Conservation (phyloP, 2,329 filamentous ascomycete genomes). For the Alternaria brassicae region DNA sequence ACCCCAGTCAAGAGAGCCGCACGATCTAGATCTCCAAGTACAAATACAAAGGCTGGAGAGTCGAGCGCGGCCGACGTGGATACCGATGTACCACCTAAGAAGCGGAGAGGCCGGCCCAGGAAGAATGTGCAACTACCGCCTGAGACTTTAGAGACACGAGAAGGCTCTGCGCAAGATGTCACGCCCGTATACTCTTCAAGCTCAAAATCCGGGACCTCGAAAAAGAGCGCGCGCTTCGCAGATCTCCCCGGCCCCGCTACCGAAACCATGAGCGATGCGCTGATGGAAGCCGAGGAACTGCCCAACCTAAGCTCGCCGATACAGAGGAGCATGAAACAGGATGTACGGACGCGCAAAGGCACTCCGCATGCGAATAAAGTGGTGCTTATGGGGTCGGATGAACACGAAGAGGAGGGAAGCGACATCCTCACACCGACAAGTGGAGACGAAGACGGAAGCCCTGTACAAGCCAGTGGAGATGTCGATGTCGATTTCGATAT, state of each 20-base stretch:
- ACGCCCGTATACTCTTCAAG: conserved; percentile 13
- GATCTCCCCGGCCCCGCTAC: conserved; percentile 6
- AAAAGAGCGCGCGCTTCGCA: conserved; percentile 20
- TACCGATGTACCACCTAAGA: conserved; percentile 39
- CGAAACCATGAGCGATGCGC: conserved; percentile 19
- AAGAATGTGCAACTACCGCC: conserved; percentile 36
- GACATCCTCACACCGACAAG: conserved; percentile 35
- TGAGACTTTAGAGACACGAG: conserved; percentile 14
- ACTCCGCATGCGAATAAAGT: conserved; percentile 38
- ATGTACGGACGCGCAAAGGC: conserved; percentile 33
- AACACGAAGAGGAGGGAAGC: conserved; percentile 31
- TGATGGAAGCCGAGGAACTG: conserved; percentile 13
- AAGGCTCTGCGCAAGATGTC: not conserved
- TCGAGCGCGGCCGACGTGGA: conserved; percentile 34
- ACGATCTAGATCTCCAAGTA: conserved; percentile 31
- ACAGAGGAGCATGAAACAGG: conserved; percentile 22
- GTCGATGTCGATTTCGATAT: not conserved
- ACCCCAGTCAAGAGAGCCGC: conserved; percentile 44
- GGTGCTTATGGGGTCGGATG: conserved; percentile 26
- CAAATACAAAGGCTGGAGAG: conserved; percentile 25
- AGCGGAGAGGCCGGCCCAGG: conserved; percentile 42
- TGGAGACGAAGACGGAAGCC: conserved; percentile 30
- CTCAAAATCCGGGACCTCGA: conserved; percentile 5
- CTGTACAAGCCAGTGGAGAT: not conserved
- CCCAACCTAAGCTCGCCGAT: conserved; percentile 19